Percentiles rank a stretch among this genome's conserved stretches.
Evolutionary conservation across 768 basidiomycete species (phyloP).

Genomic region (Leccinum longicurvipes): DNA sequence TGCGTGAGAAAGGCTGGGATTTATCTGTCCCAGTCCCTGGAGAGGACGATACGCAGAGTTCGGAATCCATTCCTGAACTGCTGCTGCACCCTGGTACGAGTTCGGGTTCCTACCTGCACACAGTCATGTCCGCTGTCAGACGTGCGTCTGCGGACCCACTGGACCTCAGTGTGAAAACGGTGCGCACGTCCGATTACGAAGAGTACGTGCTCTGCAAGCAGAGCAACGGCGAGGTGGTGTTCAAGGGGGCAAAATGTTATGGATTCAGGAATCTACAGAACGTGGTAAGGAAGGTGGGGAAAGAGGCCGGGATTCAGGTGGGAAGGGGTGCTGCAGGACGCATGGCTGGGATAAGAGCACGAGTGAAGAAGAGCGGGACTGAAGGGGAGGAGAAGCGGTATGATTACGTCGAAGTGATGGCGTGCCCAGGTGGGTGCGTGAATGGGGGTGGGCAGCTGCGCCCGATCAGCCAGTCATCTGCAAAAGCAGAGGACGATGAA

Average conservation of each 20-base stretch:
- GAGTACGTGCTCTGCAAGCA: conserved; percentile 57
- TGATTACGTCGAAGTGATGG: conserved; percentile 98
- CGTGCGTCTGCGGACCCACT: conserved; percentile 42
- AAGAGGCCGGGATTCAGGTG: conserved; percentile 72
- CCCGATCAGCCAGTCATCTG: conserved; percentile 14
- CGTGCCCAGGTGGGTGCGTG: conserved; percentile 95
- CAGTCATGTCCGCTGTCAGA: conserved; percentile 60
- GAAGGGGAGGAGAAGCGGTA: conserved; percentile 49
- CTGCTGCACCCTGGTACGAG: conserved; percentile 78
- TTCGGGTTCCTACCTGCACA: conserved; percentile 90
- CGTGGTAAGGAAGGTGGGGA: conserved; percentile 89
- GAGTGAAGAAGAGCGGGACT: conserved; percentile 33
- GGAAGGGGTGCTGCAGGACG: conserved; percentile 65
- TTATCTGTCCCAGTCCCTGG: conserved; percentile 53
- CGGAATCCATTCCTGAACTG: conserved; percentile 59
- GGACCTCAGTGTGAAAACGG: conserved; percentile 48
- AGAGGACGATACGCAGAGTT: conserved; percentile 37
- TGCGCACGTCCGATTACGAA: conserved; percentile 77
- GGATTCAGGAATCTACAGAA: conserved; percentile 98
- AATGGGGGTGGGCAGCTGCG: conserved; percentile 89
- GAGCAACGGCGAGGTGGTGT: conserved; percentile 59
- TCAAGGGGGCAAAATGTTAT: conserved; percentile 94
- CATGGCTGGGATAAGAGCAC: conserved; percentile 24
- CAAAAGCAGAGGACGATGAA: conserved; percentile 51
- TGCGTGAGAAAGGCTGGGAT: conserved; percentile 81